Percentiles rank a stretch among this genome's conserved stretches.
These are phyloP conservation scores for Clarireedia monteithiana DNA, from an alignment of 2,329 filamentous ascomycete genomes.

Conservation along the genomic window DNA sequence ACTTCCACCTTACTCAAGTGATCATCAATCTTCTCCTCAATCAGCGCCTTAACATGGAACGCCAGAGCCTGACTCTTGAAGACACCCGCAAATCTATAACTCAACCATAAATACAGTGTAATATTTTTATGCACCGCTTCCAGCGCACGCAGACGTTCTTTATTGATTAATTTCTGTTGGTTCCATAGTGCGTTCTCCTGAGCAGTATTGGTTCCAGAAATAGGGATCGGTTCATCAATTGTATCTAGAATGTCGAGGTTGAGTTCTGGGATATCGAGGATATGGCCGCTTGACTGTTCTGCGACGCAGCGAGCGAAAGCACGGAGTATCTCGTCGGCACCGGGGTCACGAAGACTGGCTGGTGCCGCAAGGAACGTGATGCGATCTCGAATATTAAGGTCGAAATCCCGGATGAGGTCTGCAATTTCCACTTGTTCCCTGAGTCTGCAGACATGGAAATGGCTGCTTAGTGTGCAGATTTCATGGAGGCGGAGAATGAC, in stretches of 20 bases:
- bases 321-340: conserved; percentile 43
- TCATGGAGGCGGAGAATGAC: conserved; percentile 70
- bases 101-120: conserved; percentile 87
- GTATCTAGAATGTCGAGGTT: conserved; percentile 21
- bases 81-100: conserved; percentile 76
- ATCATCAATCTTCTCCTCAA: conserved; percentile 62
- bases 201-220: conserved; percentile 12
- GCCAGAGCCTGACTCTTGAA: conserved; percentile 70
- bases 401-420: conserved; percentile 65
- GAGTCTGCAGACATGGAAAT: conserved; percentile 64
- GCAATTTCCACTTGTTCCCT: conserved; percentile 56
- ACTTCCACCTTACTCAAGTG: conserved; percentile 8
- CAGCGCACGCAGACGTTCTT: conserved; percentile 50
- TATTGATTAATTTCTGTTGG: conserved; percentile 29
- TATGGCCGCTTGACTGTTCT: conserved; percentile 61
- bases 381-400: conserved; percentile 65
- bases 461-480: conserved; percentile 48
- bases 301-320: conserved; percentile 65
- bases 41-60: conserved; percentile 68
- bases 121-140: conserved; percentile 76
- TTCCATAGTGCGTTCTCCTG: conserved; percentile 6
- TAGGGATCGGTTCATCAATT: not conserved
- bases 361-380: conserved; percentile 64
- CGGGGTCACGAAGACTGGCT: conserved; percentile 43
- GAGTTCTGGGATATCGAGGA: conserved; percentile 72